Conservation (phyloP, 768 basidiomycete genomes). For the Pleurotus citrinopileatus region DNA sequence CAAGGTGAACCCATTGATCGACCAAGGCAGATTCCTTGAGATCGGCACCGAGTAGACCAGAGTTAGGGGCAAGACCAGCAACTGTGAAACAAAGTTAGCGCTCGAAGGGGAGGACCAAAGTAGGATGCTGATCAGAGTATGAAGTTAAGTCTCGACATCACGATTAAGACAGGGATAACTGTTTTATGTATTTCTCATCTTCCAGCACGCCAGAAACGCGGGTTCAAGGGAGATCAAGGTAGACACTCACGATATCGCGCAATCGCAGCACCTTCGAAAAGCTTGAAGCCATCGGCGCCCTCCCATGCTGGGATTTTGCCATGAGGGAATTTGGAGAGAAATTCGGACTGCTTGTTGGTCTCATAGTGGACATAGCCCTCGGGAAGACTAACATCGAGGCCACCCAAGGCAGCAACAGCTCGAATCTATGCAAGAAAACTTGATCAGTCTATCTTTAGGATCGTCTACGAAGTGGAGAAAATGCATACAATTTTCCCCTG, state of each 20-base stretch:
- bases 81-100: slow-evolving; percentile 46
- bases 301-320: slow-evolving; percentile 88
- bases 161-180: slow-evolving; percentile 77
- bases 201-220: neutral
- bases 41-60: slow-evolving; percentile 68
- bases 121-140: slow-evolving; percentile 31
- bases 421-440: slow-evolving; percentile 32
- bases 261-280: slow-evolving; percentile 79
- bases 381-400: slow-evolving; percentile 53
- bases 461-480: neutral
- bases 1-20: slow-evolving; percentile 82
- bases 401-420: slow-evolving; percentile 59
- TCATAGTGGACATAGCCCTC: slow-evolving; percentile 55
- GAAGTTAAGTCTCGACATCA: slow-evolving; percentile 51
- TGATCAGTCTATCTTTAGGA: neutral
- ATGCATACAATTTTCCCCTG: slow-evolving; percentile 50
- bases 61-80: slow-evolving; percentile 71
- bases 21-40: slow-evolving; percentile 69
- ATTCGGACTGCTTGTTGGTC: slow-evolving; percentile 71
- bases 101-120: slow-evolving; percentile 1
- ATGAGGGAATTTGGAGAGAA: slow-evolving; percentile 69
- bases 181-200: slow-evolving; percentile 31
- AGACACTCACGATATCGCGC: slow-evolving; percentile 81
- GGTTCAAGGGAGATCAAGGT: slow-evolving; percentile 12
- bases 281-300: slow-evolving; percentile 68